These are phyloP conservation scores for Penicillium capsulatum DNA, from an alignment of 2,329 filamentous ascomycete genomes.

Conservation along the genomic window DNA sequence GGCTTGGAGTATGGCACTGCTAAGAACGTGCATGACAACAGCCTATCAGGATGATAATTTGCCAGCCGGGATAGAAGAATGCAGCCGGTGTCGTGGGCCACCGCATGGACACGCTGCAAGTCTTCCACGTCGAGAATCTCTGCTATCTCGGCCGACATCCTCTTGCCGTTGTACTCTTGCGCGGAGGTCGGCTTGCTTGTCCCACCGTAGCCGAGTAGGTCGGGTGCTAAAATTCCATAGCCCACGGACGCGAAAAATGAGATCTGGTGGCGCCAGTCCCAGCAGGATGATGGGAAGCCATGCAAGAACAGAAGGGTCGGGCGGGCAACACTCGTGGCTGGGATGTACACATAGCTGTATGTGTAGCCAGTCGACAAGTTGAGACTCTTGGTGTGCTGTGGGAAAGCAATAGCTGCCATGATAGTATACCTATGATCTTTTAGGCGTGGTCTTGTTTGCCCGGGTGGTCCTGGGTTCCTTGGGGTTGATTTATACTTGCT, in stretches of 20 bases:
- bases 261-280: constrained; percentile 45
- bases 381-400: constrained; percentile 13
- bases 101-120: constrained; percentile 18
- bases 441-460: too few species aligned
- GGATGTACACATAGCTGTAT: constrained; percentile 31
- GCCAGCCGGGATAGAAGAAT: constrained; percentile 24
- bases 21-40: constrained; percentile 20
- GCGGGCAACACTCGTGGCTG: constrained; percentile 6
- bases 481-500: not conserved
- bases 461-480: too few species aligned
- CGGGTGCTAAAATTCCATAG: constrained; percentile 44
- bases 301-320: constrained; percentile 48
- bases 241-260: constrained; percentile 32
- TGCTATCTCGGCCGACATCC: constrained; percentile 33
- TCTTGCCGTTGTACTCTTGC: constrained; percentile 28
- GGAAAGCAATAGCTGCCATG: constrained; percentile 21
- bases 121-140: constrained; percentile 32
- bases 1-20: constrained; percentile 21
- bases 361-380: constrained; percentile 14
- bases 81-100: constrained; percentile 27
- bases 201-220: constrained; percentile 42
- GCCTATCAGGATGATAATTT: constrained; percentile 19
- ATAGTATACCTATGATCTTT: constrained; percentile 2
- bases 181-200: constrained; percentile 29
- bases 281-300: constrained; percentile 47